phyloP scores from a whole-genome alignment of 495 filamentous ascomycete genomes.

The Aspergillus funiculosus region DNA sequence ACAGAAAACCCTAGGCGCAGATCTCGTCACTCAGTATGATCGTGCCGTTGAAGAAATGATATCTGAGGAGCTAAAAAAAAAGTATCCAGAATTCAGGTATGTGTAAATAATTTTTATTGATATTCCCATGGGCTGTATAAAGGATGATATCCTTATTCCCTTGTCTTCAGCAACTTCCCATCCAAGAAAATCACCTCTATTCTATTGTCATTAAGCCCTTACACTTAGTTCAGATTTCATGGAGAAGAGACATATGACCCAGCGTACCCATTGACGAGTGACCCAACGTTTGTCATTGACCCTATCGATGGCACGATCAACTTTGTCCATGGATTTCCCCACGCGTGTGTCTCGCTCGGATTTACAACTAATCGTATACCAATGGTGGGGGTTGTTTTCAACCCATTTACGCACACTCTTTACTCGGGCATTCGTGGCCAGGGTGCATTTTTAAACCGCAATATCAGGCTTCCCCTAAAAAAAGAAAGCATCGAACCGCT shows the following conservation, averaged over 20 bases:
- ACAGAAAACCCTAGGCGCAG: constrained; percentile 49
- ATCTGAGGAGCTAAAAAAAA: constrained; percentile 51
- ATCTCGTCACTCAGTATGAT: constrained; percentile 85
- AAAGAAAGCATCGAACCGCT: constrained; percentile 46
- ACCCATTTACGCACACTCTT: constrained; percentile 64
- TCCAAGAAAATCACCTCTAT: not conserved
- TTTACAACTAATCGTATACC: constrained; percentile 59
- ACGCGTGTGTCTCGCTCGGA: constrained; percentile 77
- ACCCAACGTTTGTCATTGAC: constrained; percentile 82
- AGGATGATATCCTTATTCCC: too few species aligned
- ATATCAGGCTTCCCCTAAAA: constrained; percentile 51
- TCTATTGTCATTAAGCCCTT: too few species aligned
- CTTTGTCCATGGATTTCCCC: constrained; percentile 77
- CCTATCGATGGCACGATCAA: constrained; percentile 89
- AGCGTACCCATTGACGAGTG: constrained; percentile 54
- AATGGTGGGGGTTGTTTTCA: constrained; percentile 76
- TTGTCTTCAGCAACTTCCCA: too few species aligned
- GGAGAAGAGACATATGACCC: constrained; percentile 82
- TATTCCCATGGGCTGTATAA: too few species aligned
- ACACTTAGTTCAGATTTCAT: constrained; percentile 47
- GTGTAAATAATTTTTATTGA: not conserved
- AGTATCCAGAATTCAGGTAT: constrained; percentile 61
- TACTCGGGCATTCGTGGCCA: constrained; percentile 65
- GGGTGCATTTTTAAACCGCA: constrained; percentile 58
- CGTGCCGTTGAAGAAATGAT: constrained; percentile 75